phyloP scores from a whole-genome alignment of 257 asterid genomes.

The Henckelia pumila region DNA sequence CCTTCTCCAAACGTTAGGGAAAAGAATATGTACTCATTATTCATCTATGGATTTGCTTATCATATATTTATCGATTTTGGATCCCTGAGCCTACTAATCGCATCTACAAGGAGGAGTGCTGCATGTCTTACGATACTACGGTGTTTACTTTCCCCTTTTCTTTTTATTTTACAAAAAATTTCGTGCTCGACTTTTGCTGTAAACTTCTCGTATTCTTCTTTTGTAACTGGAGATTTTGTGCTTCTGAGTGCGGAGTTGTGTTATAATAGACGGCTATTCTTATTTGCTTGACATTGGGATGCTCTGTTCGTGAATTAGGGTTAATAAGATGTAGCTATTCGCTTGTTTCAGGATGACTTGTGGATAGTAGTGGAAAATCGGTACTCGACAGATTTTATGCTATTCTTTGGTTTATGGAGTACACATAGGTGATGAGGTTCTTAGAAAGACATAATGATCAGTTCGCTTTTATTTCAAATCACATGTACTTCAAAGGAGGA shows the following conservation, averaged over 20 bases:
- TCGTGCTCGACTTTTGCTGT: constrained; percentile 2
- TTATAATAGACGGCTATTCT: not conserved
- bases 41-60: constrained; percentile 69
- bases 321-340: constrained; percentile 19
- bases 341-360: not conserved
- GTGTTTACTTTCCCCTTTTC: constrained; percentile 36
- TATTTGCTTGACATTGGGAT: not conserved
- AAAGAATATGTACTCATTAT: not conserved
- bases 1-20: not conserved
- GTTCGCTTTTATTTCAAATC: too few species aligned
- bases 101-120: constrained; percentile 92
- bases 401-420: too few species aligned
- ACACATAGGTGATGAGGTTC: too few species aligned
- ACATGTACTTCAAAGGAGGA: too few species aligned
- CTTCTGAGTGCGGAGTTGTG: not conserved
- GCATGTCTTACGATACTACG: constrained; percentile 94
- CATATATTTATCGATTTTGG: constrained; percentile 80
- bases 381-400: too few species aligned
- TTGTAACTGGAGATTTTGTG: not conserved
- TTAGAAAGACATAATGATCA: too few species aligned
- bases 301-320: constrained; percentile 25
- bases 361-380: not conserved
- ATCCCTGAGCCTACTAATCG: constrained; percentile 96
- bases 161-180: too few species aligned
- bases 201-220: not conserved